phyloP scores from a whole-genome alignment of 1,139 yeast genomes.

The Suzukiozyma palmioleophila region DNA sequence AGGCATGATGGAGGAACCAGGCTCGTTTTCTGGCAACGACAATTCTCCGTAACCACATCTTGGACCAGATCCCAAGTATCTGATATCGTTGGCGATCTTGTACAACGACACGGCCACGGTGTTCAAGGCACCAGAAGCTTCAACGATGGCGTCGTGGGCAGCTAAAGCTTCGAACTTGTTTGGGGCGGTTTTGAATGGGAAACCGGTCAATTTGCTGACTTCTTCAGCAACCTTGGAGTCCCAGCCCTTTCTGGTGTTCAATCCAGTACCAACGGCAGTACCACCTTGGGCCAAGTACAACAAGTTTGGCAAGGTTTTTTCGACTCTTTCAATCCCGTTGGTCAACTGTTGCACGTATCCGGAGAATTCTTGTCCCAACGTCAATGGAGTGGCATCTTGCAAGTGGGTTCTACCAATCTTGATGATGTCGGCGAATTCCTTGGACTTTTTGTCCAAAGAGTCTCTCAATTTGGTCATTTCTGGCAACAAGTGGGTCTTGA shows the following conservation, averaged over 20 bases:
- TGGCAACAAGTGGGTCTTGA: slow-evolving; percentile 70
- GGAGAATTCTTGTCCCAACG: slow-evolving; percentile 95
- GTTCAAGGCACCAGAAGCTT: slow-evolving; percentile 95
- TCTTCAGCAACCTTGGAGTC: slow-evolving; percentile 77
- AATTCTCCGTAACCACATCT: slow-evolving; percentile 99
- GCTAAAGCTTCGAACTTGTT: slow-evolving; percentile 98
- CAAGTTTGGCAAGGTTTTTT: slow-evolving; percentile 69
- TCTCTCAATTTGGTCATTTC: slow-evolving; percentile 73
- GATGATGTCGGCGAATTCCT: slow-evolving; percentile 82
- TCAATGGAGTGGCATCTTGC: slow-evolving; percentile 98
- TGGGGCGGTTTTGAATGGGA: slow-evolving; percentile 89
- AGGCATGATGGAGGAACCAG: slow-evolving; percentile 99
- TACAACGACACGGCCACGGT: slow-evolving; percentile 88
- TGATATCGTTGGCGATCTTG: slow-evolving; percentile 96
- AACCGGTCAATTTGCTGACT: slow-evolving; percentile 80
- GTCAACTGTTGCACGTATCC: slow-evolving; percentile 93
- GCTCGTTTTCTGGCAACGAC: slow-evolving; percentile 94
- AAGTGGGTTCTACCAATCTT: slow-evolving; percentile 98
- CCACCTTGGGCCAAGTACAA: slow-evolving; percentile 95
- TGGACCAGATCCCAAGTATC: slow-evolving; percentile 98
- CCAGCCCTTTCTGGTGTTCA: slow-evolving; percentile 88
- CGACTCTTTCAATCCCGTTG: slow-evolving; percentile 85
- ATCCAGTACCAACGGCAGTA: slow-evolving; percentile 98
- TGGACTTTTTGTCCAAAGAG: slow-evolving; percentile 68
- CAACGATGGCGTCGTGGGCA: slow-evolving; percentile 97